These are phyloP conservation scores for Tylopilus sp. DNA, from an alignment of 1,284 basidiomycete species.

Conservation along the genomic window DNA sequence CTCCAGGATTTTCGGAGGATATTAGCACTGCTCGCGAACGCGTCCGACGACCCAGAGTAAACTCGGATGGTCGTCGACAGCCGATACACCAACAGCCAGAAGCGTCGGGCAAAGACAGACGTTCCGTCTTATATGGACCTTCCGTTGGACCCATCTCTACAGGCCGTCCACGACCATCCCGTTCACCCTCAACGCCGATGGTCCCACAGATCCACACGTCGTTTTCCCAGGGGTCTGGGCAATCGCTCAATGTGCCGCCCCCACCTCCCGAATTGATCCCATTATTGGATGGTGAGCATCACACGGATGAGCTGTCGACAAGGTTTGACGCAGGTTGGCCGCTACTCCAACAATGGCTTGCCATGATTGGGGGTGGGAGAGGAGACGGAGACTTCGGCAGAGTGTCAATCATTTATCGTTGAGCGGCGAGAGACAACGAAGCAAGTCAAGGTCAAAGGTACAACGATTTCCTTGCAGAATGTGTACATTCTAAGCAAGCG, in stretches of 20 bases:
- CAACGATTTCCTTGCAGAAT: neutral
- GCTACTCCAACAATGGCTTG: slow-evolving; percentile 72
- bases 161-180: slow-evolving; percentile 44
- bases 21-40: slow-evolving; percentile 15
- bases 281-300: slow-evolving; percentile 81
- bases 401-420: slow-evolving; percentile 48
- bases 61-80: slow-evolving; percentile 31
- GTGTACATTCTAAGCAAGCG: slow-evolving; percentile 47
- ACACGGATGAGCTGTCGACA: slow-evolving; percentile 87
- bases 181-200: slow-evolving; percentile 41
- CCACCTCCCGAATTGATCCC: slow-evolving; percentile 54
- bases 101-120: slow-evolving; percentile 20
- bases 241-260: slow-evolving; percentile 13
- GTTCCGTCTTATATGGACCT: slow-evolving; percentile 23
- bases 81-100: slow-evolving; percentile 26
- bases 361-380: slow-evolving; percentile 54
- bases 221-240: slow-evolving; percentile 24
- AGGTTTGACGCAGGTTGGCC: slow-evolving; percentile 81
- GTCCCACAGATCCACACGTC: slow-evolving; percentile 32
- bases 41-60: slow-evolving; percentile 26
- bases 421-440: slow-evolving; percentile 6
- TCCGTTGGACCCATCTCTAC: slow-evolving; percentile 26
- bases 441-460: neutral
- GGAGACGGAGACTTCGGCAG: slow-evolving; percentile 46
- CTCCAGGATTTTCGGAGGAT: slow-evolving; percentile 21